Evolutionary conservation across 2,329 filamentous ascomycete species (phyloP).

Genomic region (Phialemonium atrogriseum): DNA sequence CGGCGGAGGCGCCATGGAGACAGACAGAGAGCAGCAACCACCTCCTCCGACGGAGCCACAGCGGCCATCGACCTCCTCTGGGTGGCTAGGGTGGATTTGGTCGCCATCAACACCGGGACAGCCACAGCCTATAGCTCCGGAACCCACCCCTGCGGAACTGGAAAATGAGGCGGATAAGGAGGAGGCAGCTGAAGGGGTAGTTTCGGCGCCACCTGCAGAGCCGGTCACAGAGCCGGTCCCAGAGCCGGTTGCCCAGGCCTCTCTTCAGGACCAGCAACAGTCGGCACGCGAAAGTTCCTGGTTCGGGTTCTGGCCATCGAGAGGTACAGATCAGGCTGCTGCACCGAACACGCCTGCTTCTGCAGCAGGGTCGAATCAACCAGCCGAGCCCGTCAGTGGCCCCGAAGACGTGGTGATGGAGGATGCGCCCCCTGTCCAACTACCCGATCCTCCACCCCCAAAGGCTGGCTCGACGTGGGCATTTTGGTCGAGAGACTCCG

Average conservation of each 20-base stretch:
- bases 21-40: too few relatives aligned
- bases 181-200: too few relatives aligned
- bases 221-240: too few relatives aligned
- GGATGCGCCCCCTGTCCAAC: constrained; percentile 26
- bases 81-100: constrained; percentile 49
- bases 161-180: too few relatives aligned
- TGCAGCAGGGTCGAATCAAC: constrained; percentile 7
- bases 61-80: constrained; percentile 26
- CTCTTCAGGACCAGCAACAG: too few relatives aligned
- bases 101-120: too few relatives aligned
- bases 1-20: too few relatives aligned
- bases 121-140: too few relatives aligned
- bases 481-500: constrained; percentile 63
- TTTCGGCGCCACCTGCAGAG: too few relatives aligned
- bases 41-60: constrained; percentile 2
- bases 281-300: constrained; percentile 22
- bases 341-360: constrained; percentile 2
- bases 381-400: constrained; percentile 16
- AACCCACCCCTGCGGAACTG: too few relatives aligned
- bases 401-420: constrained; percentile 33
- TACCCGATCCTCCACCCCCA: constrained; percentile 28
- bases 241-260: constrained; percentile 18
- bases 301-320: constrained; percentile 26
- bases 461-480: constrained; percentile 62
- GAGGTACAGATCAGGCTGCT: constrained; percentile 5